phyloP scores from a whole-genome alignment of 768 basidiomycete species.

The Suillus plorans region DNA sequence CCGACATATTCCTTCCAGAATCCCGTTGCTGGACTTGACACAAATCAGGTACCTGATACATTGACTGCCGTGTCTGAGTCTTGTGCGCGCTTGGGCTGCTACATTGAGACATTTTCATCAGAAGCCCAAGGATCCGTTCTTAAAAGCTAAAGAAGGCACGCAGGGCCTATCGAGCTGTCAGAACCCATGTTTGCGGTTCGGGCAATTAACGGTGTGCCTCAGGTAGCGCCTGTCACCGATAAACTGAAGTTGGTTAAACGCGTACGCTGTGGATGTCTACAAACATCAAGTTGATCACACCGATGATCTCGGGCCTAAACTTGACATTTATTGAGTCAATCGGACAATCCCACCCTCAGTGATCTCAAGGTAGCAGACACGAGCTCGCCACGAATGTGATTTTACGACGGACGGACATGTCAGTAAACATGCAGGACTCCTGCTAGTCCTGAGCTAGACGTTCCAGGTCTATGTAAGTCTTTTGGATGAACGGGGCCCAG shows the following conservation, averaged over 20 bases:
- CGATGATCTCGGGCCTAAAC: not conserved
- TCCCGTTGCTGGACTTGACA: slow-evolving; percentile 62
- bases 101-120: not conserved
- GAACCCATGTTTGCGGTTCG: slow-evolving; percentile 69
- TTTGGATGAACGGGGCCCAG: slow-evolving; percentile 51
- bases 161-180: slow-evolving; percentile 71
- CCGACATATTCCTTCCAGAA: slow-evolving; percentile 36
- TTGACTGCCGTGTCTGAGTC: slow-evolving; percentile 47
- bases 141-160: slow-evolving; percentile 60
- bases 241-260: not conserved
- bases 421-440: not conserved
- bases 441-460: not conserved
- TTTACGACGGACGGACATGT: not conserved
- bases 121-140: not conserved
- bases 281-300: not conserved
- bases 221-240: not conserved
- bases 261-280: not conserved
- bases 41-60: slow-evolving; percentile 67
- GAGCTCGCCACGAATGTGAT: slow-evolving; percentile 17
- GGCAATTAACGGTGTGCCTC: not conserved
- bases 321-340: not conserved
- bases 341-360: not conserved
- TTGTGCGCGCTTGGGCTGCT: not conserved
- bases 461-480: slow-evolving; percentile 28
- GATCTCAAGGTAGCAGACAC: slow-evolving; percentile 12